A percentile compares a stretch with the other conserved stretches of the same genome.
These are phyloP conservation scores for Eragrostis tef DNA, from an alignment of 202 grass and related monocot genomes.

Conservation along the genomic window DNA sequence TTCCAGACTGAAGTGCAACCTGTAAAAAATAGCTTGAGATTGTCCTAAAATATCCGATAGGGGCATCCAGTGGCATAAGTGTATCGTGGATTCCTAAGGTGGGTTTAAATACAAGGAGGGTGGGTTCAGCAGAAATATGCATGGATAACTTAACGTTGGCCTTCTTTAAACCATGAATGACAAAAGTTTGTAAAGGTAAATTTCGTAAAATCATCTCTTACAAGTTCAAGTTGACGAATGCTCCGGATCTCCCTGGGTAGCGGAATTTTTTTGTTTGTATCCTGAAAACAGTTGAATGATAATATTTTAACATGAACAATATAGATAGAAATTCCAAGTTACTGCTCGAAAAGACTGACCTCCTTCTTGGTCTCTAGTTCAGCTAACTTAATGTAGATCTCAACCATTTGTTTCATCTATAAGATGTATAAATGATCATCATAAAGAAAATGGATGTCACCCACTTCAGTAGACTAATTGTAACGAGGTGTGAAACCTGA, in stretches of 20 bases:
- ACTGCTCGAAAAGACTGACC: conserved; percentile 49
- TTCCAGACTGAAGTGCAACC: background rate
- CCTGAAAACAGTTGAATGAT: conserved; percentile 60
- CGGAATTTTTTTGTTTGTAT: conserved; percentile 83
- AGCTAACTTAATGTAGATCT: conserved; percentile 96
- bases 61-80: background rate
- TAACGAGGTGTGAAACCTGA: conserved; percentile 60
- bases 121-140: background rate
- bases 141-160: background rate
- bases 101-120: background rate
- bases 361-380: conserved; percentile 96
- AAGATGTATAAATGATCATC: conserved; percentile 46
- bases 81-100: background rate
- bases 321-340: conserved; percentile 41
- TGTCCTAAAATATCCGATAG: background rate
- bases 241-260: conserved; percentile 82
- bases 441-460: conserved; percentile 26
- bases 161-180: background rate
- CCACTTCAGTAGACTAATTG: conserved; percentile 19
- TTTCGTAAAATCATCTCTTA: conserved; percentile 57
- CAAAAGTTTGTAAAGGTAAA: conserved; percentile 40
- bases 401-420: conserved; percentile 99
- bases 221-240: conserved; percentile 86
- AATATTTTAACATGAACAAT: conserved; percentile 31
- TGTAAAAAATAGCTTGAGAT: background rate